Evolutionary conservation across 2,329 filamentous ascomycete species (phyloP).

Genomic region (Pezicula neosporulosa): DNA sequence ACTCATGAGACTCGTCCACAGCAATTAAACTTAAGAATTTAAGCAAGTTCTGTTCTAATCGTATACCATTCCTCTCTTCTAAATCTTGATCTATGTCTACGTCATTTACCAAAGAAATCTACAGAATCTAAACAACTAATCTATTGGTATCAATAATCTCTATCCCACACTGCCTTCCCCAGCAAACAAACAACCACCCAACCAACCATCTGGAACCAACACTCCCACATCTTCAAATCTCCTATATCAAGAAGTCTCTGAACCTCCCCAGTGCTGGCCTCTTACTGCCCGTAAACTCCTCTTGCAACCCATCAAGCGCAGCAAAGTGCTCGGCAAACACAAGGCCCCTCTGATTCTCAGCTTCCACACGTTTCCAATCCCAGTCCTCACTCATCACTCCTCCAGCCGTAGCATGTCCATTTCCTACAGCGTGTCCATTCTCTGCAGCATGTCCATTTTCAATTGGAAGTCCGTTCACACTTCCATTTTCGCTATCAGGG

Average conservation of each 20-base stretch:
- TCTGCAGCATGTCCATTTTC: neutral
- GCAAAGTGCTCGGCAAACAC: conserved; percentile 52
- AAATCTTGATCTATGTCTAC: too few species aligned
- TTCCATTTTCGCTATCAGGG: conserved; percentile 22
- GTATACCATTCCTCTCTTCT: too few species aligned
- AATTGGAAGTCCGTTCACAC: neutral
- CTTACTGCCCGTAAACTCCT: conserved; percentile 27
- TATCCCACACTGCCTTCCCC: neutral
- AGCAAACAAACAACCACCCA: neutral
- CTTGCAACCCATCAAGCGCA: conserved; percentile 49
- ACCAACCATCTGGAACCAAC: conserved; percentile 5
- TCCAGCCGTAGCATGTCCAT: conserved; percentile 1
- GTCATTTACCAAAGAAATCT: neutral
- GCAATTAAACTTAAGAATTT: too few species aligned
- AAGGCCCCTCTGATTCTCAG: conserved; percentile 51
- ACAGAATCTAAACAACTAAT: neutral
- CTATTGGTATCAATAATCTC: neutral
- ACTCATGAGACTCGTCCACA: too few species aligned
- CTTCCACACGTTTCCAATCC: conserved; percentile 58
- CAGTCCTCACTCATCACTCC: conserved; percentile 29
- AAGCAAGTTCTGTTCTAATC: too few species aligned
- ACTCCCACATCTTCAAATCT: too few species aligned
- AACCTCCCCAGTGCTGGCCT: conserved; percentile 27
- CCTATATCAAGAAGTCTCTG: conserved; percentile 25
- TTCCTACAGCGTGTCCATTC: conserved; percentile 3